phyloP scores from a whole-genome alignment of 176 grass and related monocot genomes.

The Typha latifolia region DNA sequence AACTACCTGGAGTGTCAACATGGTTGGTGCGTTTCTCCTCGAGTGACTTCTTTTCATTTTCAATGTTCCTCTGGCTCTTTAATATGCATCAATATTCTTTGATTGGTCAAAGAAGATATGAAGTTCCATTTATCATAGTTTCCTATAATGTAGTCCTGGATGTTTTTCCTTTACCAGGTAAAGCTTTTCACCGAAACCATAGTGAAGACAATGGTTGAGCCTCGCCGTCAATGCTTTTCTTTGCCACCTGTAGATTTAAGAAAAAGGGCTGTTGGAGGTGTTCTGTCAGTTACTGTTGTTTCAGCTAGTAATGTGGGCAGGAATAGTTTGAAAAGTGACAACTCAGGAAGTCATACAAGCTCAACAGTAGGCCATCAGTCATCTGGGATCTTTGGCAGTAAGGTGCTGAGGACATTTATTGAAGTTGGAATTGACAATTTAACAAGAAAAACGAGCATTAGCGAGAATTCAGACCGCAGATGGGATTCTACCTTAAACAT shows the following conservation, averaged over 20 bases:
- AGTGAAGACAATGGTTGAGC: constrained; percentile 79
- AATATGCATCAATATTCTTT: background rate
- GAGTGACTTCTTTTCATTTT: background rate
- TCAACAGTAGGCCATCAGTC: constrained; percentile 13
- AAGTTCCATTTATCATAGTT: too few relatives aligned
- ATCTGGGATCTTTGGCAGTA: constrained; percentile 28
- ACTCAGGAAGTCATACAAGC: constrained; percentile 27
- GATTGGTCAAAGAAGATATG: too few relatives aligned
- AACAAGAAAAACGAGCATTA: constrained; percentile 64
- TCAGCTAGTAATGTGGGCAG: constrained; percentile 63
- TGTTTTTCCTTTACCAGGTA: constrained; percentile 35
- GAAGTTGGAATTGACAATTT: constrained; percentile 89
- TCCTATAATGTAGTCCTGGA: background rate
- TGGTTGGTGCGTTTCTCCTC: constrained; percentile 71
- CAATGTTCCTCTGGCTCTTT: background rate
- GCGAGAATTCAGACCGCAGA: constrained; percentile 48
- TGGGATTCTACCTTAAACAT: constrained; percentile 86
- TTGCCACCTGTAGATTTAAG: constrained; percentile 73
- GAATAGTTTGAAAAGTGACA: constrained; percentile 22
- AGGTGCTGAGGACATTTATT: constrained; percentile 40
- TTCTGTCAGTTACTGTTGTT: constrained; percentile 73
- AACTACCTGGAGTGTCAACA: constrained; percentile 82
- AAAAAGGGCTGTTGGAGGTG: constrained; percentile 65
- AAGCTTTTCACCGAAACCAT: constrained; percentile 91
- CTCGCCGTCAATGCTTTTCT: constrained; percentile 71